Evolutionary conservation across 805 yeast species (phyloP), one percentile per base, ranked within the genome.

Genomic region (Millerozyma acaciae): DNA sequence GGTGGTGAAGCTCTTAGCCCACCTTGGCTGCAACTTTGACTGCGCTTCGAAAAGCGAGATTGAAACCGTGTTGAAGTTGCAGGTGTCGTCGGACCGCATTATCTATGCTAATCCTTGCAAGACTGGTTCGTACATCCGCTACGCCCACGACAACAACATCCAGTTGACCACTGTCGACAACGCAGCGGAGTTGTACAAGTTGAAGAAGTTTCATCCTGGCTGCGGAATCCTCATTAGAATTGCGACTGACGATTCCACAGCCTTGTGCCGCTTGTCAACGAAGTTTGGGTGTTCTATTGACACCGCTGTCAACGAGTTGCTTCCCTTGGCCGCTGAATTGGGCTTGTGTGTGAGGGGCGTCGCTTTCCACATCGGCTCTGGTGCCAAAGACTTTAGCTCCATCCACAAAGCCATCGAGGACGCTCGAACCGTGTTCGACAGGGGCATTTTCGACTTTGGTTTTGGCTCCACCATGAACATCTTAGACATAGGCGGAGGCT

Each of bases 321-420:
- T 90, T 40, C 66, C 71, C 6, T 57, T 72, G 38, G 90, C 95
- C 29, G 64, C 70, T 37, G 68, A 70, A 33, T 62, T 87, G 33
- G 76, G 67, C 1, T 69, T 90, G 45, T 65, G 75, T 39, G 73
- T 90, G 22, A 76, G 63, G 10, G 98, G 98, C 33, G 89, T 89
- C 21, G 88, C 96, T 4, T 90, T 90, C 73, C 98, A 90, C 56
- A 85, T 89, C 39, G 98, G 98, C 1, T 85, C 96, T 2, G 97
- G 97, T 21, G 90, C 95, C 9, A 74, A 74, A 32, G 93, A 86
- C 53, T 73, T 78, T 35, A 56, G 64, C 26, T 73, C 90, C 3
- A 73, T 85, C 43, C 68, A 67, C 36, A 74, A 75, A 40, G 96
- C 97, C 0, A 75, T 87, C 23, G 55, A 62, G 33, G 95, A 87